Percentiles rank a stretch among this genome's conserved stretches.
These are phyloP conservation scores for Suhomyces bokatorum DNA, from an alignment of 1,139 yeast species.

Conservation along the genomic window DNA sequence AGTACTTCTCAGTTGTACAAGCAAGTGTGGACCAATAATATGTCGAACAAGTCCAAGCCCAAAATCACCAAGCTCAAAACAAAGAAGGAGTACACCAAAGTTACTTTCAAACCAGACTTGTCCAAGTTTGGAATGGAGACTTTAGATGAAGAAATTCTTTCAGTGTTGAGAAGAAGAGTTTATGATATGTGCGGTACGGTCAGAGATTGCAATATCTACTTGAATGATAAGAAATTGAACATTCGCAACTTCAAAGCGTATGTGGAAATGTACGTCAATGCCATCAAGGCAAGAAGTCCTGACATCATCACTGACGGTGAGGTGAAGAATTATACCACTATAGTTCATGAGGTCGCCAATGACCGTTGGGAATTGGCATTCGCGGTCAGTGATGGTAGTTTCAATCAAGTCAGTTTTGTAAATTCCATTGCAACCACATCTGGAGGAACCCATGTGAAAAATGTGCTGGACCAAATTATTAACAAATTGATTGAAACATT, in stretches of 20 bases:
- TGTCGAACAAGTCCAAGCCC: slow-evolving; percentile 79
- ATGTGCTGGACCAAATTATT: slow-evolving; percentile 81
- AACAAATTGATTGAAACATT: slow-evolving; percentile 64
- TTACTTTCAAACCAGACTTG: slow-evolving; percentile 88
- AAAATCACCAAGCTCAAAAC: slow-evolving; percentile 61
- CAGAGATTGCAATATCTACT: slow-evolving; percentile 73
- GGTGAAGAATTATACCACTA: slow-evolving; percentile 47
- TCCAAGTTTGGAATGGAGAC: slow-evolving; percentile 78
- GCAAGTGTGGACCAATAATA: slow-evolving; percentile 86
- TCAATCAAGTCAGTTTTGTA: slow-evolving; percentile 94
- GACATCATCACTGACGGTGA: slow-evolving; percentile 28
- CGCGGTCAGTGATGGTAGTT: slow-evolving; percentile 86
- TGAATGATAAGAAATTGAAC: slow-evolving; percentile 73
- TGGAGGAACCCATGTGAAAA: slow-evolving; percentile 95
- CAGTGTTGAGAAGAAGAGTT: slow-evolving; percentile 89
- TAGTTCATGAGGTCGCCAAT: slow-evolving; percentile 73
- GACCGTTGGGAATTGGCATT: slow-evolving; percentile 94
- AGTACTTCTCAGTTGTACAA: slow-evolving; percentile 60
- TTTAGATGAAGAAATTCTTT: slow-evolving; percentile 77
- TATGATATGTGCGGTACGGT: slow-evolving; percentile 96
- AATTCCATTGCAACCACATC: slow-evolving; percentile 96
- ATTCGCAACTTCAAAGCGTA: slow-evolving; percentile 79
- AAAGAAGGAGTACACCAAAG: slow-evolving; percentile 77
- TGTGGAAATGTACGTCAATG: slow-evolving; percentile 85
- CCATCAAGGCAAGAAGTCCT: slow-evolving; percentile 46